These are phyloP conservation scores for Inga leiocalycina DNA, from an alignment of 306 rosid species.

Conservation along the genomic window DNA sequence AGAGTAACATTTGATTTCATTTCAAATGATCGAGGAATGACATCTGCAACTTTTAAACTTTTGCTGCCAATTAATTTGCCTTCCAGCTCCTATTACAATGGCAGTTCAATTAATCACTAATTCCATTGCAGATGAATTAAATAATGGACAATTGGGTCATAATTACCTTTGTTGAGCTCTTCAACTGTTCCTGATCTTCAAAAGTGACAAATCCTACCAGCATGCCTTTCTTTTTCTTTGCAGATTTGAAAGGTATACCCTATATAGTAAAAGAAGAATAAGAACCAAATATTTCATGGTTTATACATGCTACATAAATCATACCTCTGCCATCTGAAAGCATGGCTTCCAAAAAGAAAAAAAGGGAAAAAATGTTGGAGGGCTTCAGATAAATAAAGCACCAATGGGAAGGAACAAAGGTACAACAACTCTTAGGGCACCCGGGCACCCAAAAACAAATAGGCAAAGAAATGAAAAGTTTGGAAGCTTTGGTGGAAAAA, in stretches of 20 bases:
- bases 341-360: background rate
- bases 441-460: background rate
- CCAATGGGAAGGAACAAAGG: background rate
- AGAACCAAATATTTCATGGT: slow-evolving; percentile 11
- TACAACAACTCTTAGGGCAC: background rate
- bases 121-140: slow-evolving; percentile 28
- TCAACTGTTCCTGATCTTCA: slow-evolving; percentile 68
- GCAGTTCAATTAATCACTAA: slow-evolving; percentile 13
- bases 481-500: background rate
- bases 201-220: slow-evolving; percentile 68
- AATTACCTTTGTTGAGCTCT: slow-evolving; percentile 63
- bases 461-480: background rate
- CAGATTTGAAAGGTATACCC: slow-evolving; percentile 69
- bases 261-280: slow-evolving; percentile 32
- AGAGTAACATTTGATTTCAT: slow-evolving; percentile 49
- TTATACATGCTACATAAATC: background rate
- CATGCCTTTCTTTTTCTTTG: slow-evolving; percentile 94
- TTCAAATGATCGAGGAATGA: slow-evolving; percentile 68
- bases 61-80: slow-evolving; percentile 73
- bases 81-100: slow-evolving; percentile 56
- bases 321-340: background rate
- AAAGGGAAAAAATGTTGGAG: background rate
- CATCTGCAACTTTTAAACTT: slow-evolving; percentile 71
- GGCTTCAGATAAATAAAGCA: background rate
- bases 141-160: slow-evolving; percentile 26